phyloP scores from a whole-genome alignment of 306 rosid species.

The Echinosophora koreensis region DNA sequence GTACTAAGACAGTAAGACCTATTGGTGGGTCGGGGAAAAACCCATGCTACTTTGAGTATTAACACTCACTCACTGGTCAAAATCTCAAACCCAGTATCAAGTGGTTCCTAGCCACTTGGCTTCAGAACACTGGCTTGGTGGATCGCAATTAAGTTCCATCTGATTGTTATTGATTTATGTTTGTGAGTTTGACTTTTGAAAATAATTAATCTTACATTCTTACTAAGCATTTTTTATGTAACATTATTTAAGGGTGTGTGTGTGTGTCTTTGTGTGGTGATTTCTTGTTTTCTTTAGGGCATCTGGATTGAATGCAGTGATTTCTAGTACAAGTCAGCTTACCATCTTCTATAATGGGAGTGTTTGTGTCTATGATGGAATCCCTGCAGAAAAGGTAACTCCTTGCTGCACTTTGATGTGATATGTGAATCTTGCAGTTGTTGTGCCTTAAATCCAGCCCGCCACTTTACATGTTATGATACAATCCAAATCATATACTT shows the following conservation, averaged over 20 bases:
- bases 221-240: background rate
- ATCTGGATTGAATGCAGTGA: conserved; percentile 49
- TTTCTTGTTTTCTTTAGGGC: conserved; percentile 49
- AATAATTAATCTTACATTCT: background rate
- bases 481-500: conserved; percentile 7
- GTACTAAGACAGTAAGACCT: background rate
- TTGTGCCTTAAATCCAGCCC: background rate
- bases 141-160: conserved; percentile 2
- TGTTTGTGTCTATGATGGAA: conserved; percentile 63
- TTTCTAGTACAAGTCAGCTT: conserved; percentile 53
- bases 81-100: background rate
- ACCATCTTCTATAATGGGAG: conserved; percentile 72
- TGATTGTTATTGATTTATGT: conserved; percentile 23
- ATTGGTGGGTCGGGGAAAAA: background rate
- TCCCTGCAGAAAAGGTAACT: conserved; percentile 74
- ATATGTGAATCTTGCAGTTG: conserved; percentile 14
- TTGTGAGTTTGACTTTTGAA: conserved; percentile 1
- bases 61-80: background rate
- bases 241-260: background rate
- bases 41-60: background rate
- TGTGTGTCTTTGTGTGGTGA: background rate
- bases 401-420: conserved; percentile 24
- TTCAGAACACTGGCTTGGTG: no score
- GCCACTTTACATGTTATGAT: conserved; percentile 1
- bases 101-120: background rate